Evolutionary conservation across 371 early-diverging fungal species (phyloP), one percentile per base, ranked within the genome.

Genomic region (Lichtheimia ornata): DNA sequence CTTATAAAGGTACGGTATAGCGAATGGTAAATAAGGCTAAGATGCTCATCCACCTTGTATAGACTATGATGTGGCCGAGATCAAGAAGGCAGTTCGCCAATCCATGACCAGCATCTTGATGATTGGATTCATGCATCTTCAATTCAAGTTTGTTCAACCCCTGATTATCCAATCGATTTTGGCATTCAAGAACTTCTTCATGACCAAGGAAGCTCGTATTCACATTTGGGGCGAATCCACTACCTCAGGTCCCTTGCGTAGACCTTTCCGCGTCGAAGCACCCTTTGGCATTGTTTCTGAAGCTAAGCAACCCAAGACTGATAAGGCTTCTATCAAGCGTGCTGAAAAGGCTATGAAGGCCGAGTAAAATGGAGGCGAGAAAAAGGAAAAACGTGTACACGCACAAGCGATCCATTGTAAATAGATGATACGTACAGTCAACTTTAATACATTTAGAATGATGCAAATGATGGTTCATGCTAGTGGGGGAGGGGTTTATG

Each of bases 131-230:
- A 79, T 95, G 71, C 91, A 95, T 75, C 84, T 89, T 70, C 87
- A 92, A 70, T 94, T 86, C 69, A 91, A 91, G 20, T 94, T 91
- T 66, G 80, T 92, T 56, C 93, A 94, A 62, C 97, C 97, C 5
- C 68, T 61, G 75, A 67, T 58, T 45, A 64, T 70, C 62, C 72
- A 50, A 60, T 66, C 53, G 27, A 60, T 51, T 42, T 17, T 65
- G 30, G 65, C 53, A 5, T 65, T 58, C 63, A 70, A 67, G 47
- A 63, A 59, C 12, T 67, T 58, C 50, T 73, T 61, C 22, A 61
- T 54, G 25, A 74, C 79, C 67, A 90, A 85, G 70, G 74, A 91
- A 40, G 87, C 92, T 61, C 74, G 84, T 69, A 81, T 95, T 66
- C 84, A 93, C 67, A 51, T 94, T 43, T 79, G 91, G 68, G 84